Conservation (phyloP, 768 basidiomycete genomes). For the Saitozyma podzolica region DNA sequence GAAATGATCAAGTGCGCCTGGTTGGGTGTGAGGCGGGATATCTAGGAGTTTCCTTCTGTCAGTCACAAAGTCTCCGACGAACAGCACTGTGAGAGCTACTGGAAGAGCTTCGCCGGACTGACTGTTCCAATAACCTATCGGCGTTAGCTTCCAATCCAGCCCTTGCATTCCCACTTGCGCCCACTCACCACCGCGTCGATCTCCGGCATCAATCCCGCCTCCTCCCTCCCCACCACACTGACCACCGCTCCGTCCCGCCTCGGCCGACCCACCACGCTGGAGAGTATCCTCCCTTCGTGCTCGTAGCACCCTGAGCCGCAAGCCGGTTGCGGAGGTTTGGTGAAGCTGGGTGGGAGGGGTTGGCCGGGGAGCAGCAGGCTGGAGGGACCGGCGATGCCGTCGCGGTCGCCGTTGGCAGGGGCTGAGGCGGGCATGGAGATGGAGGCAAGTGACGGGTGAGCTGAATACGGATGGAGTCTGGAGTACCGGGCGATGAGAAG, state of each 20-base stretch:
- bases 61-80: background rate
- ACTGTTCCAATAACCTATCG: slow-evolving; percentile 46
- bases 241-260: slow-evolving; percentile 36
- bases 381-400: no score
- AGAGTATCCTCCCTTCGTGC: slow-evolving; percentile 37
- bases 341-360: slow-evolving; percentile 41
- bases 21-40: slow-evolving; percentile 50
- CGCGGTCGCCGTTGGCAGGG: no score
- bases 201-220: slow-evolving; percentile 43
- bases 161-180: background rate
- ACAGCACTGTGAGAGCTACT: background rate
- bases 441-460: no score
- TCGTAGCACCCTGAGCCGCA: slow-evolving; percentile 48
- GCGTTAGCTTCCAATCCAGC: background rate
- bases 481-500: no score
- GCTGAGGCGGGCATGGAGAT: no score
- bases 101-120: slow-evolving; percentile 5
- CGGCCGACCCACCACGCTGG: slow-evolving; percentile 45
- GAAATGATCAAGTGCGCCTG: slow-evolving; percentile 50
- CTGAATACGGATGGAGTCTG: no score
- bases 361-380: slow-evolving; percentile 46
- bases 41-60: slow-evolving; percentile 5
- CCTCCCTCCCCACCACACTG: slow-evolving; percentile 42
- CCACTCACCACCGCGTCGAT: slow-evolving; percentile 43
- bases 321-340: slow-evolving; percentile 36